Evolutionary conservation across 768 basidiomycete species (phyloP).

Genomic region (Pulveroboletus sp.): DNA sequence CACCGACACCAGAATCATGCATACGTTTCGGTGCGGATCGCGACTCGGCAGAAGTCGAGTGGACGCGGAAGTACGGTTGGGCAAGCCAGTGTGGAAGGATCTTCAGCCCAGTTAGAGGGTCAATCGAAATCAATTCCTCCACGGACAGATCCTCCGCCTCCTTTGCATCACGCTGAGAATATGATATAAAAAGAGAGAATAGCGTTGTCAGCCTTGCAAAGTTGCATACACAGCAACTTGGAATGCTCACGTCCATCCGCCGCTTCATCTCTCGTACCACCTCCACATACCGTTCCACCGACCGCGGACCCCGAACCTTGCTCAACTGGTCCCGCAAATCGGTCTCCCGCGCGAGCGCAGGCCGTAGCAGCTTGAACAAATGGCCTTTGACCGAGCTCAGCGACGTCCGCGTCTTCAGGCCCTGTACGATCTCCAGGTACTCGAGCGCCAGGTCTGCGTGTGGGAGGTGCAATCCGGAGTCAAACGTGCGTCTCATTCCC

Average conservation of each 20-base stretch:
- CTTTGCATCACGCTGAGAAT: slow-evolving; percentile 45
- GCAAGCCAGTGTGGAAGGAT: slow-evolving; percentile 65
- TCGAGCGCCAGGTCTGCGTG: slow-evolving; percentile 72
- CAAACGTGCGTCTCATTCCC: slow-evolving; percentile 21
- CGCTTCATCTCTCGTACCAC: slow-evolving; percentile 57
- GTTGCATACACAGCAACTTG: not conserved
- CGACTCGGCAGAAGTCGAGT: not conserved
- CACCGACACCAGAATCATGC: not conserved
- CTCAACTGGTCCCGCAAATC: slow-evolving; percentile 77
- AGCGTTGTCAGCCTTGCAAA: slow-evolving; percentile 1
- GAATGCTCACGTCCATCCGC: slow-evolving; percentile 49
- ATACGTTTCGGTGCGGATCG: slow-evolving; percentile 13
- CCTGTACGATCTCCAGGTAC: slow-evolving; percentile 76
- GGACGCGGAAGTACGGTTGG: slow-evolving; percentile 58
- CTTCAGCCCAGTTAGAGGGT: slow-evolving; percentile 47
- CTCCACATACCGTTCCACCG: slow-evolving; percentile 39
- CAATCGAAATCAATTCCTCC: slow-evolving; percentile 39
- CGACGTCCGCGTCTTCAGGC: slow-evolving; percentile 59
- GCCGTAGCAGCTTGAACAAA: slow-evolving; percentile 87
- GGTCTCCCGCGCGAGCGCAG: slow-evolving; percentile 58
- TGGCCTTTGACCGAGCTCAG: slow-evolving; percentile 85
- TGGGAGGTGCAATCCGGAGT: slow-evolving; percentile 47
- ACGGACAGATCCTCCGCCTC: slow-evolving; percentile 26
- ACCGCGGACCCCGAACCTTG: slow-evolving; percentile 33
- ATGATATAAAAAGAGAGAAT: not conserved